A percentile compares a stretch with the other conserved stretches of the same genome.
Evolutionary conservation across 2,329 filamentous ascomycete species (phyloP).

Genomic region (Fusarium sp.): DNA sequence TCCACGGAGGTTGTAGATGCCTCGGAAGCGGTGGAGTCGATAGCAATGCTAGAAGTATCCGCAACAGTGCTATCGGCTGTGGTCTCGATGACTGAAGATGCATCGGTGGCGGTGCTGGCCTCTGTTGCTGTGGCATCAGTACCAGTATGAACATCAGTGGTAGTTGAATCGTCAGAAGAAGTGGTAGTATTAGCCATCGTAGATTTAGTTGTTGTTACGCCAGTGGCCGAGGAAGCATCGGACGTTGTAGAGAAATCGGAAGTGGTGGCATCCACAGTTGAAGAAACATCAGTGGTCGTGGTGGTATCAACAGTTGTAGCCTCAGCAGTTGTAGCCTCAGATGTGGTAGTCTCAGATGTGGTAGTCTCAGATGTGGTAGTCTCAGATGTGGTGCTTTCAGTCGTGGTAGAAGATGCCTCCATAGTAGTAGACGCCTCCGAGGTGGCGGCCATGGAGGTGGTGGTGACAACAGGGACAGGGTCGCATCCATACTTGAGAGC

Average conservation of each 20-base stretch:
- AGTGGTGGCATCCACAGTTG: conserved; percentile 15
- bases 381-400: background rate
- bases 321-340: conserved; percentile 10
- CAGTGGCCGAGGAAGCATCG: conserved; percentile 9
- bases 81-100: conserved; percentile 14
- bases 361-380: conserved; percentile 11
- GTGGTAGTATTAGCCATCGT: conserved; percentile 2
- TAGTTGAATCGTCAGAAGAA: background rate
- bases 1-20: conserved; percentile 8
- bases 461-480: conserved; percentile 42
- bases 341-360: conserved; percentile 14
- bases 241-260: background rate
- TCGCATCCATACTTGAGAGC: conserved; percentile 54
- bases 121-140: conserved; percentile 37
- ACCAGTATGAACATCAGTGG: background rate
- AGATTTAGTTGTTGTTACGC: conserved; percentile 9
- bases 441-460: conserved; percentile 29
- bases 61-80: conserved; percentile 37
- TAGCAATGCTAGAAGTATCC: conserved; percentile 21
- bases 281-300: conserved; percentile 12
- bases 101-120: conserved; percentile 19
- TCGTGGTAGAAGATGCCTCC: conserved; percentile 3
- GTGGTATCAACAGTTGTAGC: conserved; percentile 6
- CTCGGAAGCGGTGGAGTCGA: background rate
- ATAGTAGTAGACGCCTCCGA: conserved; percentile 21